Conservation (phyloP, 2,329 filamentous ascomycete genomes). For the Trichoderma sp. region DNA sequence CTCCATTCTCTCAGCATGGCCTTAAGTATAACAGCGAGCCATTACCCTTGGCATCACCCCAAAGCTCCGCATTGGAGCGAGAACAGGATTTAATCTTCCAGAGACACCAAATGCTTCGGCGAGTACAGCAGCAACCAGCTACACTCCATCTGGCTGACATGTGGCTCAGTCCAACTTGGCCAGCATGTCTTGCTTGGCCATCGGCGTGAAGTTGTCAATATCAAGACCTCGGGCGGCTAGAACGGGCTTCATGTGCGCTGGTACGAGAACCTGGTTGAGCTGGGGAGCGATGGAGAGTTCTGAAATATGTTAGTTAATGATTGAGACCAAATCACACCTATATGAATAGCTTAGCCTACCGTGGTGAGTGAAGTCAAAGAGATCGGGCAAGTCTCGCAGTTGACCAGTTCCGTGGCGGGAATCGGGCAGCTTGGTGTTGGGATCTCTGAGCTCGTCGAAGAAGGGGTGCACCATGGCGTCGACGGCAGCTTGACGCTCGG, state of each 20-base stretch:
- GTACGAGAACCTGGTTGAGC: constrained; percentile 87
- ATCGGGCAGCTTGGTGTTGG: constrained; percentile 88
- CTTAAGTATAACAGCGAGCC: constrained; percentile 35
- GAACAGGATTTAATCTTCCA: constrained; percentile 37
- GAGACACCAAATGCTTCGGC: constrained; percentile 39
- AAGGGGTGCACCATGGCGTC: constrained; percentile 98
- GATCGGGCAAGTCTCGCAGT: constrained; percentile 77
- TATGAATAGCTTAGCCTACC: constrained; percentile 60
- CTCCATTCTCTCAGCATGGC: constrained; percentile 37
- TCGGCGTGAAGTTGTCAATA: constrained; percentile 89
- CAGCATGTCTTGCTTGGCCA: constrained; percentile 96
- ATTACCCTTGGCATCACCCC: constrained; percentile 38
- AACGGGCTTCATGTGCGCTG: constrained; percentile 74
- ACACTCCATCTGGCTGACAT: constrained; percentile 37
- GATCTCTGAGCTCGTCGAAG: constrained; percentile 95
- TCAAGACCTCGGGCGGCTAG: constrained; percentile 81
- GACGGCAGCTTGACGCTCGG: constrained; percentile 88
- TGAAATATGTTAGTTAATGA: constrained; percentile 43
- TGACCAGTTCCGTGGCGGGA: constrained; percentile 85
- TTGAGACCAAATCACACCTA: neutral
- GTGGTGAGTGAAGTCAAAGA: constrained; percentile 94
- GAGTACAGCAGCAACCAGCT: constrained; percentile 41
- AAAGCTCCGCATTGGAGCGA: constrained; percentile 38
- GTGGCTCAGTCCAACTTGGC: constrained; percentile 85
- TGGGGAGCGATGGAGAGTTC: constrained; percentile 94